These are phyloP conservation scores for Botrytis fabae DNA, from an alignment of 2,329 filamentous ascomycete genomes.

Conservation along the genomic window DNA sequence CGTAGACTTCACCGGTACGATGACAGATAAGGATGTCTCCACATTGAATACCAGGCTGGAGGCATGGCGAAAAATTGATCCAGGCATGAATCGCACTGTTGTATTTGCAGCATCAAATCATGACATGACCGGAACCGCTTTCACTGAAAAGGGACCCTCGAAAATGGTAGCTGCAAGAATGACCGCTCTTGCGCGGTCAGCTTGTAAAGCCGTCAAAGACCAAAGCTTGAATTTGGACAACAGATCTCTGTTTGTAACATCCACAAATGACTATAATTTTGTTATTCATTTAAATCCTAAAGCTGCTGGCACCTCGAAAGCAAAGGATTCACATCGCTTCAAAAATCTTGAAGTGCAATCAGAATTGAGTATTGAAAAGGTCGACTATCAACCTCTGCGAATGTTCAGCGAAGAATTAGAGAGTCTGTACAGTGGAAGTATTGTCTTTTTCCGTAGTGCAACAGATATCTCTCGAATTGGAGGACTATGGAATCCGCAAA, in stretches of 20 bases:
- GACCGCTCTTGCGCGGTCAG: constrained; percentile 77
- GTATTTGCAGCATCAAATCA: constrained; percentile 80
- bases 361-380: constrained; percentile 44
- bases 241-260: constrained; percentile 68
- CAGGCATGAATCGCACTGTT: constrained; percentile 78
- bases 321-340: constrained; percentile 54
- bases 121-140: constrained; percentile 76
- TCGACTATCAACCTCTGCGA: constrained; percentile 61
- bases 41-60: constrained; percentile 71
- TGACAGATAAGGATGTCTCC: constrained; percentile 61
- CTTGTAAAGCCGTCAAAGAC: constrained; percentile 60
- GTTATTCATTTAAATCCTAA: constrained; percentile 62
- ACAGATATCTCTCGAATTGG: constrained; percentile 58
- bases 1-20: constrained; percentile 69
- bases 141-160: constrained; percentile 72
- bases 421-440: constrained; percentile 62
- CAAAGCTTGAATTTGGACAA: constrained; percentile 55
- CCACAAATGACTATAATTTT: constrained; percentile 79
- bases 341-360: constrained; percentile 75
- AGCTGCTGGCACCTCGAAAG: constrained; percentile 41
- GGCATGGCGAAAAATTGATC: constrained; percentile 85
- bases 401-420: constrained; percentile 69
- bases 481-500: constrained; percentile 64
- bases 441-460: constrained; percentile 78
- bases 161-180: constrained; percentile 84